Percentiles rank a stretch among this genome's conserved stretches.
Evolutionary conservation across 495 filamentous ascomycete genomes (phyloP).

Genomic region (Neurospora sp.): DNA sequence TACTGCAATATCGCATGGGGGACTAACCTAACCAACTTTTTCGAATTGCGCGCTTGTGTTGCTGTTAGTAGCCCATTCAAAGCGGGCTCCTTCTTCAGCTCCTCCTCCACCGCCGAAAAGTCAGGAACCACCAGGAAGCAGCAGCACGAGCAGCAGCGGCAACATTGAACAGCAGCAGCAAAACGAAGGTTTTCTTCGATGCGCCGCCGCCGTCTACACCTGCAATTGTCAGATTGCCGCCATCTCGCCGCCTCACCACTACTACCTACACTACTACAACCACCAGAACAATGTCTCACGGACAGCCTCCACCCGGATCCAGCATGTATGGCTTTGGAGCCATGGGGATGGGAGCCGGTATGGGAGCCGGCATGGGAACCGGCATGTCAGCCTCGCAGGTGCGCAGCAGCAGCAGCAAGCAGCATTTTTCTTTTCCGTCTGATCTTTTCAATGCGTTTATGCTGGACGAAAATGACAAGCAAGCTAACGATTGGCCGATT

Average conservation of each 20-base stretch:
- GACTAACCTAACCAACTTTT: background rate
- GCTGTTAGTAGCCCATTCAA: background rate
- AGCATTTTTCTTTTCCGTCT: background rate
- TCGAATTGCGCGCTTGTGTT: background rate
- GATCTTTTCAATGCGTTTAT: background rate
- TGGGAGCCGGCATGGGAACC: background rate
- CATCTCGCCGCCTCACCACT: conserved; percentile 1
- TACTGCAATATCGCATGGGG: background rate
- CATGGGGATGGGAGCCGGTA: conserved; percentile 3
- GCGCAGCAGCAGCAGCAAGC: conserved; percentile 2
- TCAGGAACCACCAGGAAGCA: background rate
- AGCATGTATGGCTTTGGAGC: conserved; percentile 25
- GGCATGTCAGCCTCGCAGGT: conserved; percentile 5
- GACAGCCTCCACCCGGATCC: conserved; percentile 19
- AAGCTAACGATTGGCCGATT: conserved; percentile 12
- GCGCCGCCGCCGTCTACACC: background rate
- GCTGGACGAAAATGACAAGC: background rate
- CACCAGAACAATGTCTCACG: conserved; percentile 28
- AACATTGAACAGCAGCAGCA: background rate
- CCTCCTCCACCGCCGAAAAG: background rate
- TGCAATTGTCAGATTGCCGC: conserved; percentile 1
- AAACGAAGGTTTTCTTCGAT: background rate
- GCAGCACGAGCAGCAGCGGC: background rate
- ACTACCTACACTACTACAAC: background rate
- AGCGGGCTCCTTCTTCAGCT: background rate